phyloP scores from a whole-genome alignment of 345 rosid genomes.

The Arabis hirsuta region DNA sequence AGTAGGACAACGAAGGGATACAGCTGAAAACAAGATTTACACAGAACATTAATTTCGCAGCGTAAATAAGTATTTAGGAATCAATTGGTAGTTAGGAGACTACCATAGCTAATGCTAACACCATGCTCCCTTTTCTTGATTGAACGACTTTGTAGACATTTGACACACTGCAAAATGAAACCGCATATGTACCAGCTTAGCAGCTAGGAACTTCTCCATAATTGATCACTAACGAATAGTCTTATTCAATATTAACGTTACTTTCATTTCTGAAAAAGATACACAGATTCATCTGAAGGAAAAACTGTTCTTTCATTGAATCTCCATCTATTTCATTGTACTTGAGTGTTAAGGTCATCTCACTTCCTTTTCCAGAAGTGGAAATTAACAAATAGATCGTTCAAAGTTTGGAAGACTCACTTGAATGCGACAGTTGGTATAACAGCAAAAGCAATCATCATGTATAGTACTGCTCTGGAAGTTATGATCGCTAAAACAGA shows the following conservation, averaged over 20 bases:
- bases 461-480: constrained; percentile 60
- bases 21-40: constrained; percentile 57
- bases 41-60: constrained; percentile 34
- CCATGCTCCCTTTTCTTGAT: constrained; percentile 86
- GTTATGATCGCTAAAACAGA: constrained; percentile 63
- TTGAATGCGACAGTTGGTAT: constrained; percentile 87
- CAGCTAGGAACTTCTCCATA: neutral
- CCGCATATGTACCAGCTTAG: constrained; percentile 22
- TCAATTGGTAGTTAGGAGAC: constrained; percentile 12
- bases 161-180: constrained; percentile 55
- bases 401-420: constrained; percentile 56
- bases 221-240: neutral
- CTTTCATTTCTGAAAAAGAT: too few relatives aligned
- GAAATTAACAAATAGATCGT: neutral
- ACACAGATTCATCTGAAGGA: neutral
- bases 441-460: constrained; percentile 77
- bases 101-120: constrained; percentile 97
- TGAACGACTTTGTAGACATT: constrained; percentile 86
- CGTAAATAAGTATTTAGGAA: constrained; percentile 14
- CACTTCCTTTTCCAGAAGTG: neutral
- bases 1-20: constrained; percentile 86
- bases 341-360: neutral
- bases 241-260: neutral
- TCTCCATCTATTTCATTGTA: neutral
- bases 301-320: neutral